These are phyloP conservation scores for Fusarium pininemorale DNA, from an alignment of 2,329 filamentous ascomycete species.

Conservation along the genomic window DNA sequence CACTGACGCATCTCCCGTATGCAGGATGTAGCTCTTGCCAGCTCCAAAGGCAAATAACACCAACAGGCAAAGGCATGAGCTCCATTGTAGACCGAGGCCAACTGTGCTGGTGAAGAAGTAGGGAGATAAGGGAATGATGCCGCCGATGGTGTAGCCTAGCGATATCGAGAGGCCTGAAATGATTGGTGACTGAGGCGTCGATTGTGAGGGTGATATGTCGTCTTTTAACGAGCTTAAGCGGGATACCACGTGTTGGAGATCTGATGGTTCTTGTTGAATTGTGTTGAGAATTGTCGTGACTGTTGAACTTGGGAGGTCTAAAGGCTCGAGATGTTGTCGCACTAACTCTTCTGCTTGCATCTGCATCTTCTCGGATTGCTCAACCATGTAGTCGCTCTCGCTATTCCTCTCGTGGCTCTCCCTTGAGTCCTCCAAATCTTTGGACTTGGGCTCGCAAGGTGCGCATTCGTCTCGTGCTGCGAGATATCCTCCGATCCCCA, in stretches of 20 bases:
- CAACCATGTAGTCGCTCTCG: background rate
- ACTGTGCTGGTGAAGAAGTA: slow-evolving; percentile 64
- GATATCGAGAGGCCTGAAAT: slow-evolving; percentile 68
- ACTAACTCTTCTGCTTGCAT: slow-evolving; percentile 36
- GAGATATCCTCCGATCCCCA: slow-evolving; percentile 77
- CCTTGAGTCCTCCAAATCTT: slow-evolving; percentile 35
- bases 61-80: slow-evolving; percentile 62
- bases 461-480: slow-evolving; percentile 58
- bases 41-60: slow-evolving; percentile 66
- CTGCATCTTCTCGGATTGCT: slow-evolving; percentile 12
- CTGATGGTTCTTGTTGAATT: slow-evolving; percentile 43
- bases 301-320: slow-evolving; percentile 40
- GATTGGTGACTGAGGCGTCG: slow-evolving; percentile 46
- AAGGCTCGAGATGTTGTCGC: slow-evolving; percentile 46
- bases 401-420: slow-evolving; percentile 33
- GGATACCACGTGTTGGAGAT: slow-evolving; percentile 37
- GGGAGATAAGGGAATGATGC: slow-evolving; percentile 68
- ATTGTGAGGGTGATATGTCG: background rate
- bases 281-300: slow-evolving; percentile 39
- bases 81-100: slow-evolving; percentile 58
- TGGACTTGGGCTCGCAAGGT: background rate
- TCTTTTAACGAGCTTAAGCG: slow-evolving; percentile 31
- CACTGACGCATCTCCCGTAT: slow-evolving; percentile 15
- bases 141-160: slow-evolving; percentile 69
- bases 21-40: slow-evolving; percentile 59